These are phyloP conservation scores for Daedaleopsis sinensis DNA, from an alignment of 768 basidiomycete genomes.

Conservation along the genomic window DNA sequence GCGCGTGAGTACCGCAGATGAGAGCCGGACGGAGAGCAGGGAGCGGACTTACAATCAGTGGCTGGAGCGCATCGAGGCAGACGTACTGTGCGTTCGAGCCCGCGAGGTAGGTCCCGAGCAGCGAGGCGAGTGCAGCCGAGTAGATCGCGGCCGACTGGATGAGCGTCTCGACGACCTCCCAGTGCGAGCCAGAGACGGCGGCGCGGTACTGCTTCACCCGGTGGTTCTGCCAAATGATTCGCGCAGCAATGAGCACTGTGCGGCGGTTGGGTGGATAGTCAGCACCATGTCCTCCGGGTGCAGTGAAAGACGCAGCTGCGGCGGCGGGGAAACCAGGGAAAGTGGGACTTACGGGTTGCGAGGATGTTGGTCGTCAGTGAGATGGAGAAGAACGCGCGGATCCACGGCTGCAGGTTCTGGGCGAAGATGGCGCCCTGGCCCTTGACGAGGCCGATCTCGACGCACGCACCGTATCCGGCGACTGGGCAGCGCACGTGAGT, in stretches of 20 bases:
- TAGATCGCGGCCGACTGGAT: slow-evolving; percentile 21
- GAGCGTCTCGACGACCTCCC: slow-evolving; percentile 20
- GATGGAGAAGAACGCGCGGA: slow-evolving; percentile 18
- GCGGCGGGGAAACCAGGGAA: background rate
- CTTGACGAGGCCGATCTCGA: slow-evolving; percentile 13
- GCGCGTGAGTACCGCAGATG: too few relatives aligned
- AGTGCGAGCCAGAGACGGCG: slow-evolving; percentile 7
- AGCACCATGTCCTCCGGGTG: background rate
- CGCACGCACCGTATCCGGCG: slow-evolving; percentile 19
- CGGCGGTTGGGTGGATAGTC: background rate
- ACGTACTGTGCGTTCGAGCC: slow-evolving; percentile 22
- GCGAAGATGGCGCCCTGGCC: slow-evolving; percentile 14
- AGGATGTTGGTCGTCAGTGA: slow-evolving; percentile 20
- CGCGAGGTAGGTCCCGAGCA: slow-evolving; percentile 20
- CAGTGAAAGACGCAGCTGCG: background rate
- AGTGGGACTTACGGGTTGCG: slow-evolving; percentile 7
- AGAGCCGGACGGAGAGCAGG: too few relatives aligned
- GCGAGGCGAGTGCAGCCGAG: slow-evolving; percentile 17
- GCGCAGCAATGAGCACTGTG: slow-evolving; percentile 20
- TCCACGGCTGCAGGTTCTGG: slow-evolving; percentile 16
- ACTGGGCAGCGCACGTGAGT: background rate
- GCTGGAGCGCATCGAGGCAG: slow-evolving; percentile 16
- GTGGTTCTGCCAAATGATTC: slow-evolving; percentile 18
- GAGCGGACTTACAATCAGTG: slow-evolving; percentile 16
- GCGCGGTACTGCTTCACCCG: slow-evolving; percentile 12